Evolutionary conservation across 2,329 filamentous ascomycete genomes (phyloP).

Genomic region (Ascochyta clinopodiicola): DNA sequence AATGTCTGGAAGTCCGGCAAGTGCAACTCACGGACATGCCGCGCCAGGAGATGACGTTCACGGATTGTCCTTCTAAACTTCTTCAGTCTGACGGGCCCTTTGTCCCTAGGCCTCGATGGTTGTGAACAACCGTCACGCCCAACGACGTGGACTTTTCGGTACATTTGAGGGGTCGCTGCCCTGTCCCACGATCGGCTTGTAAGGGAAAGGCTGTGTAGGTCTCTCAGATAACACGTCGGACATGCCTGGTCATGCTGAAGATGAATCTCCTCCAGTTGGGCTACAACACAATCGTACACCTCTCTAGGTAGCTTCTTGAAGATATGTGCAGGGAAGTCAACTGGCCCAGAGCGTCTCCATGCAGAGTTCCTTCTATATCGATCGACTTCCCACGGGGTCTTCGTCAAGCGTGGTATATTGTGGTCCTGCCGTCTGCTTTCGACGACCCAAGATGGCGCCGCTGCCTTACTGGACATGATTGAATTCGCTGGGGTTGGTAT

Average conservation of each 20-base stretch:
- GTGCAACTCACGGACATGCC: slow-evolving; percentile 60
- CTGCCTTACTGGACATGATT: slow-evolving; percentile 5
- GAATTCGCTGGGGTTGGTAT: neutral
- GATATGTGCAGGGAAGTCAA: slow-evolving; percentile 35
- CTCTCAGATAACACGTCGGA: slow-evolving; percentile 61
- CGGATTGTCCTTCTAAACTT: slow-evolving; percentile 62
- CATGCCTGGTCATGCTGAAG: slow-evolving; percentile 49
- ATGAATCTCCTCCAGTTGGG: slow-evolving; percentile 58
- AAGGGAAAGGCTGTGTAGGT: slow-evolving; percentile 60
- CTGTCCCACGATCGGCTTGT: slow-evolving; percentile 64
- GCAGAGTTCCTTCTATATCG: slow-evolving; percentile 40
- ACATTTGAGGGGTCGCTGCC: slow-evolving; percentile 55
- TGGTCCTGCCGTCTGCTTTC: slow-evolving; percentile 8
- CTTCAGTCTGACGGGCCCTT: slow-evolving; percentile 59
- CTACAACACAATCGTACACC: slow-evolving; percentile 62
- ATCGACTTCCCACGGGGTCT: slow-evolving; percentile 50
- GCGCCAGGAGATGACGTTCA: slow-evolving; percentile 58
- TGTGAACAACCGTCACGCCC: slow-evolving; percentile 50
- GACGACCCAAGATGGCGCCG: neutral
- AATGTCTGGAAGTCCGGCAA: slow-evolving; percentile 57
- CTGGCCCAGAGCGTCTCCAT: slow-evolving; percentile 33
- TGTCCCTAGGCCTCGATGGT: slow-evolving; percentile 51
- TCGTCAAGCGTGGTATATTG: slow-evolving; percentile 34
- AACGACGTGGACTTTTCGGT: slow-evolving; percentile 57
- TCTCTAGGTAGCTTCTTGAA: slow-evolving; percentile 59